Conservation (phyloP, 495 filamentous ascomycete species). For the Tuber microsphaerosporum region DNA sequence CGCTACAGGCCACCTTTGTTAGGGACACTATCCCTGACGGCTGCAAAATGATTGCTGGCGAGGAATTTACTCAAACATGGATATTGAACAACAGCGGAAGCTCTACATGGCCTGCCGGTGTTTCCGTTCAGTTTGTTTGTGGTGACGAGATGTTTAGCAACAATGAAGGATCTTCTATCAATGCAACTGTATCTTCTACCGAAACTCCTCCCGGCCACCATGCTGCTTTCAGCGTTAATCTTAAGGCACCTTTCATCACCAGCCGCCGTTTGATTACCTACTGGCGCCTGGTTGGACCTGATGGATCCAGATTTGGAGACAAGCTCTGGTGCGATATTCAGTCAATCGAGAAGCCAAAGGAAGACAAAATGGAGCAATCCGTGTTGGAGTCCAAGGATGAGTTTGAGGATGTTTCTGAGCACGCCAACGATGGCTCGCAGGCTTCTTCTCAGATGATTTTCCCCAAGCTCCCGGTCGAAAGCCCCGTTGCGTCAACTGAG, state of each 20-base stretch:
- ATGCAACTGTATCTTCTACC: slow-evolving; percentile 70
- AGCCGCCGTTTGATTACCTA: slow-evolving; percentile 77
- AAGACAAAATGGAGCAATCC: slow-evolving; percentile 22
- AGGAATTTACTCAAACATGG: slow-evolving; percentile 84
- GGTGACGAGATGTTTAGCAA: slow-evolving; percentile 92
- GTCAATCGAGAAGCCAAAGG: slow-evolving; percentile 47
- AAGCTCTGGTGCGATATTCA: slow-evolving; percentile 90
- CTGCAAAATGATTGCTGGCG: slow-evolving; percentile 57
- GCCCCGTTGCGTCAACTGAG: slow-evolving; percentile 71
- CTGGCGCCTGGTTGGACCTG: slow-evolving; percentile 83
- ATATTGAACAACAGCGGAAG: slow-evolving; percentile 78
- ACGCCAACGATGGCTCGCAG: slow-evolving; percentile 26
- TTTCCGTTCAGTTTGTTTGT: slow-evolving; percentile 81
- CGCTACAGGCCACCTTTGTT: slow-evolving; percentile 56
- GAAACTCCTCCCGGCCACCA: slow-evolving; percentile 63
- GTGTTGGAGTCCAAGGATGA: slow-evolving; percentile 23
- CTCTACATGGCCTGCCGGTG: slow-evolving; percentile 74
- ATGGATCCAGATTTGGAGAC: slow-evolving; percentile 80
- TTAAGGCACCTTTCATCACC: slow-evolving; percentile 65
- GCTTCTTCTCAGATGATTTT: slow-evolving; percentile 70
- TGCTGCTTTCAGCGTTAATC: slow-evolving; percentile 70
- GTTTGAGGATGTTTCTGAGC: slow-evolving; percentile 28
- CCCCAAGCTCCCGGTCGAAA: slow-evolving; percentile 92
- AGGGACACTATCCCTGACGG: slow-evolving; percentile 73
- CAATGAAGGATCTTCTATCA: slow-evolving; percentile 58